Percentiles rank a stretch among this genome's conserved stretches.
phyloP scores from a whole-genome alignment of 805 yeast genomes.

The Blastobotrys parvus region DNA sequence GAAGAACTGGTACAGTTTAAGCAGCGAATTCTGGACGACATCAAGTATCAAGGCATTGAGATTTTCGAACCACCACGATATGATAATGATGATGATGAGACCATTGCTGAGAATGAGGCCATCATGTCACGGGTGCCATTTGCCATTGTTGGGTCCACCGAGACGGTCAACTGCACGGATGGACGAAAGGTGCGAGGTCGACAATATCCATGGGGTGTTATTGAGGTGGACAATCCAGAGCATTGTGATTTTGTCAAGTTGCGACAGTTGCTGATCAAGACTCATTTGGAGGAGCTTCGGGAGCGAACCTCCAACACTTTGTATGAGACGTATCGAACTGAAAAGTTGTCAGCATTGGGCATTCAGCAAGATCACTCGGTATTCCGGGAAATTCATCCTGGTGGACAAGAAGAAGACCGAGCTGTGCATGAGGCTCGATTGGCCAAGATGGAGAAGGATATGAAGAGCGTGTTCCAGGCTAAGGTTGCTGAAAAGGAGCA shows the following conservation, averaged over 20 bases:
- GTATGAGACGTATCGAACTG: constrained; percentile 85
- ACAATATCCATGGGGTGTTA: constrained; percentile 92
- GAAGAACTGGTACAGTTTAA: constrained; percentile 76
- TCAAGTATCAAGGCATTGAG: constrained; percentile 63
- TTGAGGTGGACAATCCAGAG: constrained; percentile 89
- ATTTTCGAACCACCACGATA: constrained; percentile 70
- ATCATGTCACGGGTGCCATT: constrained; percentile 73
- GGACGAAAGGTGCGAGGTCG: constrained; percentile 87
- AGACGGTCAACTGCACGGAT: constrained; percentile 53
- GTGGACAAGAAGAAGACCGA: constrained; percentile 86
- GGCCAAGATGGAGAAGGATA: constrained; percentile 89
- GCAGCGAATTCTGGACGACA: constrained; percentile 66
- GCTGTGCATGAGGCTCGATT: constrained; percentile 88
- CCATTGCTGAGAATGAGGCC: constrained; percentile 53
- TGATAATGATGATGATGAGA: constrained; percentile 81
- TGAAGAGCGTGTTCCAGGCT: constrained; percentile 93
- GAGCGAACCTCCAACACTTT: constrained; percentile 69
- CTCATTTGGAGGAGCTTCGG: constrained; percentile 86
- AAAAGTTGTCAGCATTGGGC: constrained; percentile 72
- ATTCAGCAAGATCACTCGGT: constrained; percentile 87
- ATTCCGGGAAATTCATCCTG: constrained; percentile 93
- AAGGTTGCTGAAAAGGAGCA: constrained; percentile 95
- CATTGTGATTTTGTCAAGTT: constrained; percentile 88
- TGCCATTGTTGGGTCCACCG: constrained; percentile 89
- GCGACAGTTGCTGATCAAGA: constrained; percentile 81